Base-by-base conservation (phyloP, 345 rosid species). In the Toxicodendron radicans region DNA sequence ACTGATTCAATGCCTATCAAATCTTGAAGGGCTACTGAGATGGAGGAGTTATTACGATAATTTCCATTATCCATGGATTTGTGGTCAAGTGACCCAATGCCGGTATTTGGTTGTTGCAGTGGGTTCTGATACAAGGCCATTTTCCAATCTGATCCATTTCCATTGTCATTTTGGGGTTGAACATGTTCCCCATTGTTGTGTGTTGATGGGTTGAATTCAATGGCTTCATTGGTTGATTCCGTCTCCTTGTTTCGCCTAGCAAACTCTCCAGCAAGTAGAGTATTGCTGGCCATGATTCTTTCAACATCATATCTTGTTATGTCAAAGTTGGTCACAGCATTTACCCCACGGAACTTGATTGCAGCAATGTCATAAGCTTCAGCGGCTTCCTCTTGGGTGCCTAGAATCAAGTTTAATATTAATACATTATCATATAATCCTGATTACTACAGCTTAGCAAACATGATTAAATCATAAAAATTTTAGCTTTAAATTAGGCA, bases 331-430 rank as follows among this genome's bases (percentile, higher is more conserved):
- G 97, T 91, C 58, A 91, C 97, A 2, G 97, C 97, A 66, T 87
- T 91, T 0, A 78, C 87, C 3, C 97, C 97, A 0, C 97, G 91
- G 70, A 91, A 91, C 84, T 91, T 91, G 49, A 91, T 89, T 0
- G 97, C 97, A 10, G 97, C 97, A 3, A 91, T 56, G 68, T 91
- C 97, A 59, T 91, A 91, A 27, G 97, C 92, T 73, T 91, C 97
- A 1, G 97, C 97, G 12, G 97, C 97, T 83, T 91, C 97, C 82
- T 91, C 97, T 76, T 91, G 97, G 17, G 97, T 89, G 75, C 94
- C 94, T 89, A 77, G 23, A 38, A 64, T 56, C 66, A 30, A 58
- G 7, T 53, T 75, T 17, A 0, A 48, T 0, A 7, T 32, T 23
- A 61, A 74, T 20, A 17, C 12, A 35, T 35, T 23, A 43, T 65